Evolutionary conservation across 192 early-diverging fungal genomes (phyloP), one percentile per base, ranked within the genome.

Genomic region (Podila minutissima): DNA sequence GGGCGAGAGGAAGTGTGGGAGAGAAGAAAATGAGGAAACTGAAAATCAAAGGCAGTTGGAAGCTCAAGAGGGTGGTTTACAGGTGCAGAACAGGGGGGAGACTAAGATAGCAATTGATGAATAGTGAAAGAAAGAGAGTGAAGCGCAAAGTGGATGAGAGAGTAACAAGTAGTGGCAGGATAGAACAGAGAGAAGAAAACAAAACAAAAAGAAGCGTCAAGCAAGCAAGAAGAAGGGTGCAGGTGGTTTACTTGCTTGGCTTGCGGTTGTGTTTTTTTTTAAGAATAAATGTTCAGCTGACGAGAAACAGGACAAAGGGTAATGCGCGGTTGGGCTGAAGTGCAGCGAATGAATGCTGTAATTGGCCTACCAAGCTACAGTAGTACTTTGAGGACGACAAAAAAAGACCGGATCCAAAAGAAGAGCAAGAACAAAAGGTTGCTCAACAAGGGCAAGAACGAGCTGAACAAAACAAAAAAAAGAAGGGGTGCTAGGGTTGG

Each of bases 131-230:
- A 22, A 46, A 46, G 29, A 61, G 12, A 53, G 24, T 35, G 46
- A 33, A 24, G 46, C 11, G 28, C 9, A 55, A 50, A 48, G 28
- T 19, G 38, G 7, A 50, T 26, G 22, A 46, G 33, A 64, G 8
- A 53, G n/a, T n/a, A n/a, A n/a, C n/a, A 49, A 71, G 9, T 6
- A 24, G n/a, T 46, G n/a, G 60, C 60, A 55, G 22, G 29, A 24
- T 29, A 33, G 51, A 67, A 53, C 46, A n/a, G 62, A 53, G 35
- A 60, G 53, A 59, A 67, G 59, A 46, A 50, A 26, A 55, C 55
- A 65, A 46, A 63, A 9, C 6, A 41, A 22, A 46, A 17, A 59
- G 62, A 53, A 35, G 51, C 38, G 22, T 46, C 41, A 46, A 46
- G 33, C 41, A 41, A 41, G 38, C 29, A 29, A 12, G 50, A 28